Base-by-base conservation (phyloP, 2,329 filamentous ascomycete species). In the Plenodomus biglobosus region DNA sequence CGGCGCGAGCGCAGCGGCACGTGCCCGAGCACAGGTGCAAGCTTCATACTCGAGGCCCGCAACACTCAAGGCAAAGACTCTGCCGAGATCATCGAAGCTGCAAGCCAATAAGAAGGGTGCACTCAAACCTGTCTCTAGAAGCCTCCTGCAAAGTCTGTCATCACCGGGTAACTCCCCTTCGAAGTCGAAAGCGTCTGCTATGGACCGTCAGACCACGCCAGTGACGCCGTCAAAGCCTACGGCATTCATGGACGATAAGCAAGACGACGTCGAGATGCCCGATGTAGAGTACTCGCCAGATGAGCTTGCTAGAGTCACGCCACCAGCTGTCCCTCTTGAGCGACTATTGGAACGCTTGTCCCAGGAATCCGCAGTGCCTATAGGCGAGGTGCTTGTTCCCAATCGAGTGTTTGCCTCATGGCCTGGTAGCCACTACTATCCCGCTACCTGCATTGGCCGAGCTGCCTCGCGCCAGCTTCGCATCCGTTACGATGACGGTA, bases 331-430 rank as follows among this genome's bases (percentile, higher is more conserved):
- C 32, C 40, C 55, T 8, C 20, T 46, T 6, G 44, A 52, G 32
- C 44, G 24, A 37, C 50, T n/a, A 10, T 38, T 19, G 35, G 46
- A 40, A 20, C 38, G 19, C 35, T 20, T 20, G 36, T 57, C 27
- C 19, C 42, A 39, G 40, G 49, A 37, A 49, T 60, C 20, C 15
- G 60, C 49, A 30, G 50, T 56, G 17, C 56, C 62, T 8, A 44
- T 55, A 3, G 55, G 50, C 11, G 57, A 64, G 20, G 32, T 72
- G 8, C 56, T 76, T 19, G 71, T 75, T 11, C 76, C 77, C 4
- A 79, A 80, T 44, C 76, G 83, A 51, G 76, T 85, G 0, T 76
- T 85, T 52, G 82, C 83, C 7, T 73, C 75, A 21, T 86, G 83
- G 76, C 82, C 77, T 54, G 78, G 79, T 17, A 77, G 73, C 40